Conservation (phyloP, 2,329 filamentous ascomycete species). For the Diaporthe humulicola region DNA sequence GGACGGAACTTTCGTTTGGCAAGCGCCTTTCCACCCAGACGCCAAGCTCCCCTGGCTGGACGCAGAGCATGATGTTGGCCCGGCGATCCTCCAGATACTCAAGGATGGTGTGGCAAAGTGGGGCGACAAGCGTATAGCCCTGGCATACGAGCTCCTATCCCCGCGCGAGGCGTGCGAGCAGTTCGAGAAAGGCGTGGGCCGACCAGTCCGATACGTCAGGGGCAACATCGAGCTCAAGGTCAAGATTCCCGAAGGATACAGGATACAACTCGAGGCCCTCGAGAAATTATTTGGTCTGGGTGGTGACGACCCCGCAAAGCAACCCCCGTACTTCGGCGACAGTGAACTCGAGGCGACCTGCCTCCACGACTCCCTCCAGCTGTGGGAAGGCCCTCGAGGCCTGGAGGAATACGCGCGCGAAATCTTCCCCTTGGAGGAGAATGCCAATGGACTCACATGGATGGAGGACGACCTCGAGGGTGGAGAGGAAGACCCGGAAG, state of each 20-base stretch:
- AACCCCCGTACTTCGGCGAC: slow-evolving; percentile 75
- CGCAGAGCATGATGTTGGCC: slow-evolving; percentile 94
- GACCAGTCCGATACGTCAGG: slow-evolving; percentile 82
- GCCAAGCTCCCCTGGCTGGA: slow-evolving; percentile 94
- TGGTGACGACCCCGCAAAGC: slow-evolving; percentile 65
- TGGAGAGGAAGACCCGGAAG: slow-evolving; percentile 37
- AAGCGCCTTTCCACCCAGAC: slow-evolving; percentile 92
- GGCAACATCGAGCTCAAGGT: slow-evolving; percentile 87
- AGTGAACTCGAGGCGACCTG: slow-evolving; percentile 70
- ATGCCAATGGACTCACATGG: slow-evolving; percentile 94
- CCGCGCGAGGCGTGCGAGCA: slow-evolving; percentile 85
- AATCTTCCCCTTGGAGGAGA: slow-evolving; percentile 94
- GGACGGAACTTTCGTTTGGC: slow-evolving; percentile 92
- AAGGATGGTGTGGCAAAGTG: slow-evolving; percentile 92
- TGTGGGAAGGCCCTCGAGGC: slow-evolving; percentile 93
- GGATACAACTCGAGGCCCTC: slow-evolving; percentile 83
- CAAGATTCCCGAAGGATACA: slow-evolving; percentile 88
- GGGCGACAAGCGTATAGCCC: slow-evolving; percentile 82
- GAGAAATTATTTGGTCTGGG: slow-evolving; percentile 70
- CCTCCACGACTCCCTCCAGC: slow-evolving; percentile 79
- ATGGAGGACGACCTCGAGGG: slow-evolving; percentile 73
- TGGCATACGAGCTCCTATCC: slow-evolving; percentile 91
- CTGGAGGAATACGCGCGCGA: slow-evolving; percentile 96
- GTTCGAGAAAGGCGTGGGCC: slow-evolving; percentile 83
- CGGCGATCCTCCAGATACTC: slow-evolving; percentile 92